Evolutionary conservation across 2,329 filamentous ascomycete species (phyloP).

Genomic region (Periconia sp.): DNA sequence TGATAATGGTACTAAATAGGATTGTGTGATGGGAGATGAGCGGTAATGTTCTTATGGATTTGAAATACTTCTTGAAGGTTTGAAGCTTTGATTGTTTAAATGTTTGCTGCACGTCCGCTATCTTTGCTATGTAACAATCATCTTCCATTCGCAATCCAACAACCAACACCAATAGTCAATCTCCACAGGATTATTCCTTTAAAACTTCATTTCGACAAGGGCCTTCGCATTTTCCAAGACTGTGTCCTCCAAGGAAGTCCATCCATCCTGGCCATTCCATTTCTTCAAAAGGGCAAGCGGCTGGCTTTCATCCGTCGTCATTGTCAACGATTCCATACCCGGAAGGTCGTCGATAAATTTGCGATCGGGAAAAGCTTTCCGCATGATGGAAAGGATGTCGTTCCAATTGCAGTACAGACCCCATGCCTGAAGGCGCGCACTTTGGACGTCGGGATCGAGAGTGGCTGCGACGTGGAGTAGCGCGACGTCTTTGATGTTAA

Average conservation of each 20-base stretch:
- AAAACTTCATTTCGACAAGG: neutral
- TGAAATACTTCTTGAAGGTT: too few relatives aligned
- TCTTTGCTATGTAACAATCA: too few relatives aligned
- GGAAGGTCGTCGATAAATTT: neutral
- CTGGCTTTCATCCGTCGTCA: neutral
- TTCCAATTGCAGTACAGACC: slow-evolving; percentile 50
- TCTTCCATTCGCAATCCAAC: too few relatives aligned
- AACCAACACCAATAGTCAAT: too few relatives aligned
- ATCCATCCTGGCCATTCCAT: neutral
- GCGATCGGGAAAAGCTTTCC: slow-evolving; percentile 19
- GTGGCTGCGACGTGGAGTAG: slow-evolving; percentile 54
- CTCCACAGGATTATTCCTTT: too few relatives aligned
- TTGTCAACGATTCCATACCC: neutral
- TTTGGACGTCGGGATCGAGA: slow-evolving; percentile 45
- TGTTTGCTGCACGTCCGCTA: too few relatives aligned
- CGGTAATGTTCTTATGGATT: too few relatives aligned
- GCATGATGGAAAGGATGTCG: slow-evolving; percentile 38
- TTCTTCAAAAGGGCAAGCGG: neutral
- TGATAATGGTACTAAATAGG: too few relatives aligned
- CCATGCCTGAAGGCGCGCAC: slow-evolving; percentile 56
- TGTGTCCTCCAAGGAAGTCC: neutral
- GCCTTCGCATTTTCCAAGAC: neutral
- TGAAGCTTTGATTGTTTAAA: too few relatives aligned
- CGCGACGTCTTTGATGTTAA: slow-evolving; percentile 55
- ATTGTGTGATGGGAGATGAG: too few relatives aligned